Evolutionary conservation across 805 yeast genomes (phyloP), one percentile per base, ranked within the genome.

Genomic region (Cyberlindnera euphorbiiphila): DNA sequence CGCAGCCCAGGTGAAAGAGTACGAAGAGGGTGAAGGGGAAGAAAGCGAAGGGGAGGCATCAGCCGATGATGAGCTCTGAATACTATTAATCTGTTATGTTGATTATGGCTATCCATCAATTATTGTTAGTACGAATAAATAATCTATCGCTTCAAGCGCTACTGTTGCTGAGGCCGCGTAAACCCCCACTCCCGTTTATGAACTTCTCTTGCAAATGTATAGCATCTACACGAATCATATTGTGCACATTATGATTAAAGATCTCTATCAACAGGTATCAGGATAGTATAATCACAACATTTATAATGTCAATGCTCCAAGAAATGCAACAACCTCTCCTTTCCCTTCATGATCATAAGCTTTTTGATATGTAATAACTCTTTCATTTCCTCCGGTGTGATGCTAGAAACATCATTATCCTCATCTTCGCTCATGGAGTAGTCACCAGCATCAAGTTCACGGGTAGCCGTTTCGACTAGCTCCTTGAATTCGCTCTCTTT

Each of bases 321-420:
- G 55, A 86, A 82, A 29, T 72, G 59, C 46, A 85, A 35, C 29
- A 88, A 58, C 32, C 74, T 71, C 5, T 78, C 85, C 47, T 73
- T 72, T 1, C 95, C 95, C 57, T 84, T 88, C 28, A 73, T 43
- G 45, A 75, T 71, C 58, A 89, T 70, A 35, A 89, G 61, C 49
- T 67, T 64, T 51, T 76, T 80, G 29, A 88, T 72, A 17, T 74
- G 64, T 25, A 65, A 43, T 19, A 85, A 64, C 34, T 79, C 79
- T 4, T 61, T 53, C 2, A 74, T 27, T 46, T 82, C 89, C 4
- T 61, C 57, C 7, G 36, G 22, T 3, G 27, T n/a, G 5, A 31
- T n/a, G n/a, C n/a, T n/a, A 3, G 39, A 17, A 20, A 45, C 16
- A 11, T 25, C 30, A 6, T 21, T 26, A 21, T 16, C 32, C 24